Base-by-base conservation (phyloP, 75 land plant genomes). In the Azolla pinnata region DNA sequence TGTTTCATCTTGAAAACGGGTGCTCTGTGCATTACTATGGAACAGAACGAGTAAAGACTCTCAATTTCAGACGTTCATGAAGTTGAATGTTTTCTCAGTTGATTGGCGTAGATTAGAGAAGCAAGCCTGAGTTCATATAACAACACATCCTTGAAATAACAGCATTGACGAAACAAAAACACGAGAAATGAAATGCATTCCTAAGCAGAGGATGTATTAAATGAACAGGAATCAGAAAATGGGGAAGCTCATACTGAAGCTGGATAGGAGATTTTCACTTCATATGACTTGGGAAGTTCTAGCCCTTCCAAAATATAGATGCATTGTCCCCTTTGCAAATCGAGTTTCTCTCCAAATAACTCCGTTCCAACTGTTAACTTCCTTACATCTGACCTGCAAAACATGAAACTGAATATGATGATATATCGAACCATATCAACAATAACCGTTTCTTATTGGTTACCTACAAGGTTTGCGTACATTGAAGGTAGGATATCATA, bases 211-310 rank as follows among this genome's bases (percentile, higher is more conserved):
- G n/a, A n/a, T n/a, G n/a, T n/a, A n/a, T n/a, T n/a, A n/a, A n/a
- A n/a, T n/a, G n/a, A n/a, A n/a, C n/a, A n/a, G n/a, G n/a, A n/a
- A n/a, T n/a, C n/a, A n/a, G n/a, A n/a, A n/a, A n/a, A n/a, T n/a
- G n/a, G n/a, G n/a, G n/a, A n/a, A n/a, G n/a, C n/a, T n/a, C 42
- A 38, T 38, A 38, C 42, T 38, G 42, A 38, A 38, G 42, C 42
- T 38, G 42, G 42, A 38, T 38, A 38, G 14, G 42, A 38, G 14
- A 38, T 38, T 14, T 38, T 38, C 42, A 38, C 42, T 38, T 38
- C 42, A 38, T 38, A 38, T 38, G 42, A 38, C 14, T 38, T 38
- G 42, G 42, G 42, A 7, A 38, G 42, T 14, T 38, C 42, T 14
- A 38, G 42, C 14, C 42, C 42, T 14, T 38, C 42, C 42, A 38